Conservation (phyloP, 306 rosid genomes). For the Prunus davidiana region DNA sequence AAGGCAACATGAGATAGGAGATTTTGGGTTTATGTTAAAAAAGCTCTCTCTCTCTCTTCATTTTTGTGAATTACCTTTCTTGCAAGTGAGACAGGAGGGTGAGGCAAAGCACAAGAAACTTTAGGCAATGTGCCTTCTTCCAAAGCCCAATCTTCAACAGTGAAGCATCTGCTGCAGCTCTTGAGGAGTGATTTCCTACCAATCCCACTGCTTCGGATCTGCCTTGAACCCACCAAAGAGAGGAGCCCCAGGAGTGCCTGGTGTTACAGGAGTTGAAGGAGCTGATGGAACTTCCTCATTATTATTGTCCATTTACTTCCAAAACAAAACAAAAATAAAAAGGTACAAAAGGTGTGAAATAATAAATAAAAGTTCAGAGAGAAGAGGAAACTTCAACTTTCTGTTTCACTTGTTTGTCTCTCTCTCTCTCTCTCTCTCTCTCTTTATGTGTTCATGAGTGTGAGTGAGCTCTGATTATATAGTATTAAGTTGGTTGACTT, state of each 20-base stretch:
- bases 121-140: constrained; percentile 69
- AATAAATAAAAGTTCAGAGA: neutral
- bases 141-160: constrained; percentile 50
- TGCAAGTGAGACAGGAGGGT: constrained; percentile 68
- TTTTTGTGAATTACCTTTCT: constrained; percentile 45
- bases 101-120: constrained; percentile 58
- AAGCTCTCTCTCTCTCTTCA: no score
- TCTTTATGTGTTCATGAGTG: neutral
- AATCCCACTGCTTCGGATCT: constrained; percentile 38
- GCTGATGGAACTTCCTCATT: constrained; percentile 49
- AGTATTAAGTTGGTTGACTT: constrained; percentile 20
- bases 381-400: neutral
- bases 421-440: neutral
- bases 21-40: no score
- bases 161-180: constrained; percentile 56
- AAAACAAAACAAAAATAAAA: neutral
- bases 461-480: neutral
- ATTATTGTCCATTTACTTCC: constrained; percentile 37
- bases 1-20: no score
- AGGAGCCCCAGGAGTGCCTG: constrained; percentile 80
- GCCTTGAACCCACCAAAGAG: constrained; percentile 60
- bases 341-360: neutral
- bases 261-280: constrained; percentile 73
- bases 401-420: constrained; percentile 11
- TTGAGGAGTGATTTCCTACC: constrained; percentile 55